Base-by-base conservation (phyloP, 163 green algal species). In the Coccomyxa subellipsoidea region DNA sequence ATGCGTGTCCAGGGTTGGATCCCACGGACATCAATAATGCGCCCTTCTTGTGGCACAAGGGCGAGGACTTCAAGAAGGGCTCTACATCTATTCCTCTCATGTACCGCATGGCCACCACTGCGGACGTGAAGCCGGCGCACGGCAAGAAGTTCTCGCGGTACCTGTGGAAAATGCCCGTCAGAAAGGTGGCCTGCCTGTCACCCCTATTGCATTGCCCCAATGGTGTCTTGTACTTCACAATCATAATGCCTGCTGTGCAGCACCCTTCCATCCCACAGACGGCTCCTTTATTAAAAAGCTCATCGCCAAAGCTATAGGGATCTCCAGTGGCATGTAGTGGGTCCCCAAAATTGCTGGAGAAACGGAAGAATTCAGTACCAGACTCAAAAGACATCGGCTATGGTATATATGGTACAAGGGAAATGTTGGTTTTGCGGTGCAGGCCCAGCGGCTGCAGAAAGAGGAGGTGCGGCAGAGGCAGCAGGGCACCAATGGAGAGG, bases 21-120 rank as follows among this genome's bases (percentile, higher is more conserved):
- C 38, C 87, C 6, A 66, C 79, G 0, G 88, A 93, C 75, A 83
- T 90, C 0, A 79, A 81, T 10, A 89, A 89, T 79, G 85, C 94
- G 70, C 80, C 87, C 3, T 92, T 88, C 47, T 66, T 95, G 69
- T 95, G 91, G 92, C 89, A 93, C 84, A 90, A 90, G 80, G 92
- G 92, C 2, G 40, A 80, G 25, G 91, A 95, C 78, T 95, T 95
- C 37, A 35, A 90, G 18, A 95, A 95, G 85, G 47, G 78, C 0
- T 88, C 85, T 12, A 88, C 79, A 0, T 7, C 81, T 18, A 82
- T 94, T 3, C 85, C 86, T 4, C 89, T 96, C 23, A 88, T 95
- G 31, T 94, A 93, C 76, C 90, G 93, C 27, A 91, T 94, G 37
- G 93, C 93, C 0, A 93, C 89, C 0, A 84, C 88, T 21, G 76